These are phyloP conservation scores for Exophiala mesophila DNA, from an alignment of 2,329 filamentous ascomycete genomes.

Conservation along the genomic window DNA sequence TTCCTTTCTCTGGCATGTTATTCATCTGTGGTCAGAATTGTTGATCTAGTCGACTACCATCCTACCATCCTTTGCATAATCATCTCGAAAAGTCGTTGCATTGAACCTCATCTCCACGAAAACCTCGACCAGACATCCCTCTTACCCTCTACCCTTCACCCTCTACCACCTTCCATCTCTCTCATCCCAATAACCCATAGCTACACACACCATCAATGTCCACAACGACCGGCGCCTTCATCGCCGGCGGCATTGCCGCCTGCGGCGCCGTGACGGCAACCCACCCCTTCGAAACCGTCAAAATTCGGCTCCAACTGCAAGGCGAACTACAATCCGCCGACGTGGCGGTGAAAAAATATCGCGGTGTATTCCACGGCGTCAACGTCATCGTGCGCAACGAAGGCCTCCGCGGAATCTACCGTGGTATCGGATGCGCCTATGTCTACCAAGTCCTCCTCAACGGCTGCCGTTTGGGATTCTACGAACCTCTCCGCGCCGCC, in stretches of 20 bases:
- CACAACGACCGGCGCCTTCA: constrained; percentile 63
- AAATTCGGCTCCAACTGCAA: constrained; percentile 97
- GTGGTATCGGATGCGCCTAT: constrained; percentile 87
- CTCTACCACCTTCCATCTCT: too few relatives aligned
- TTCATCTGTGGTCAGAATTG: too few relatives aligned
- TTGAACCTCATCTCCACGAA: too few relatives aligned
- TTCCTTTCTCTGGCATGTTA: too few relatives aligned
- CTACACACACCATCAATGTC: too few relatives aligned
- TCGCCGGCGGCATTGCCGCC: constrained; percentile 92
- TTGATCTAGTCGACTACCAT: too few relatives aligned
- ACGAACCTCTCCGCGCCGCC: constrained; percentile 80
- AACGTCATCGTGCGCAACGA: constrained; percentile 87
- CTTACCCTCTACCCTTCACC: too few relatives aligned
- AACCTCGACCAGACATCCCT: too few relatives aligned
- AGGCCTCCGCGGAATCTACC: constrained; percentile 76
- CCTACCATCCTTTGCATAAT: too few relatives aligned
- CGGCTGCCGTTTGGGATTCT: constrained; percentile 93
- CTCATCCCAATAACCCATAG: too few relatives aligned
- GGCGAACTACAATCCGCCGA: constrained; percentile 87
- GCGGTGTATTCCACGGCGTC: constrained; percentile 85
- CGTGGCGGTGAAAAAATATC: constrained; percentile 81
- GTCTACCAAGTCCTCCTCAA: constrained; percentile 95
- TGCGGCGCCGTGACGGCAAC: constrained; percentile 97
- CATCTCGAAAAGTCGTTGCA: too few relatives aligned
- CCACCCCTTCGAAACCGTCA: constrained; percentile 97